Evolutionary conservation across 1,284 basidiomycete species (phyloP).

Genomic region (Kwoniella shivajii): DNA sequence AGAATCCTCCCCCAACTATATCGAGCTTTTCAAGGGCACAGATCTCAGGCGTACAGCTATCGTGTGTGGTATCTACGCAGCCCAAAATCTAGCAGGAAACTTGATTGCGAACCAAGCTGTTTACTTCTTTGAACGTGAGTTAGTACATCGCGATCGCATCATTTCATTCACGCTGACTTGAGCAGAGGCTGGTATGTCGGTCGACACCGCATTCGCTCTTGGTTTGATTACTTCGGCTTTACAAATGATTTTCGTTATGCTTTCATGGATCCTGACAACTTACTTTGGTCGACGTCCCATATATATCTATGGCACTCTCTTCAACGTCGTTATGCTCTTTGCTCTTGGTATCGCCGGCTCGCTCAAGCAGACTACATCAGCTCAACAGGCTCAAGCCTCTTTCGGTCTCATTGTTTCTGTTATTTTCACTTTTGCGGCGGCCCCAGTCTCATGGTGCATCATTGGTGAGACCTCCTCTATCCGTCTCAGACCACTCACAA

Average conservation of each 20-base stretch:
- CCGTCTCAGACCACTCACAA: slow-evolving; percentile 40
- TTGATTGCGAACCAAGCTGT: slow-evolving; percentile 45
- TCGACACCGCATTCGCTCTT: slow-evolving; percentile 36
- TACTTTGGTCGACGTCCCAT: slow-evolving; percentile 32
- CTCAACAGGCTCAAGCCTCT: slow-evolving; percentile 33
- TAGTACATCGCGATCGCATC: background rate
- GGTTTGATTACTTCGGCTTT: slow-evolving; percentile 43
- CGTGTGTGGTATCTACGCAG: slow-evolving; percentile 47
- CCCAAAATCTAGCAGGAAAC: slow-evolving; percentile 48
- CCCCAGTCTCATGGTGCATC: slow-evolving; percentile 35
- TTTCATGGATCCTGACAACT: slow-evolving; percentile 37
- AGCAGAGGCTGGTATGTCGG: slow-evolving; percentile 44
- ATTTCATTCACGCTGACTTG: background rate
- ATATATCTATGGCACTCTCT: slow-evolving; percentile 26
- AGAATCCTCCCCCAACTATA: slow-evolving; percentile 30
- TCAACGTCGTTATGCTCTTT: slow-evolving; percentile 26
- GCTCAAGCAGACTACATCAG: slow-evolving; percentile 12
- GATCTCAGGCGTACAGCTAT: slow-evolving; percentile 56
- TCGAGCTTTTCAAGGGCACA: slow-evolving; percentile 54
- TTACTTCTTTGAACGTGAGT: slow-evolving; percentile 44
- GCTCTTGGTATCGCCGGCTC: slow-evolving; percentile 35
- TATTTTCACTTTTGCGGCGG: slow-evolving; percentile 38
- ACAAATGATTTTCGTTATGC: slow-evolving; percentile 45
- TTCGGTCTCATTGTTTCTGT: slow-evolving; percentile 39
- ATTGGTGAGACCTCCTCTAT: slow-evolving; percentile 47